Percentiles rank a stretch among this genome's conserved stretches.
Conservation (phyloP, 768 basidiomycete genomes). For the Calocybe indica region DNA sequence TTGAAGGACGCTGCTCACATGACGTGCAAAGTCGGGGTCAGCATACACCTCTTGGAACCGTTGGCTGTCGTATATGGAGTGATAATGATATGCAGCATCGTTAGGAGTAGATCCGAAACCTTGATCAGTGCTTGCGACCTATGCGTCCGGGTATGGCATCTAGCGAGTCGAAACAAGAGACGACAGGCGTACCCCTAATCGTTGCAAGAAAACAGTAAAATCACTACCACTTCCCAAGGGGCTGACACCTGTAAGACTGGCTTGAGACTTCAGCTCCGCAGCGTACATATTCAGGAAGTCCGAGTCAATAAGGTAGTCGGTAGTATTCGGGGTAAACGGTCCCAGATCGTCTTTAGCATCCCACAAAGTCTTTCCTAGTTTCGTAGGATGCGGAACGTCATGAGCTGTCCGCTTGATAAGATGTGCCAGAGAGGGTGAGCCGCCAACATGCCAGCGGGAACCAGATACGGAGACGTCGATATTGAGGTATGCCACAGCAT, state of each 20-base stretch:
- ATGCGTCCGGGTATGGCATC: not conserved
- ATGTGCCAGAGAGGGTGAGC: conserved; percentile 80
- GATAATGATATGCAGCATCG: conserved; percentile 73
- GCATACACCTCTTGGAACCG: conserved; percentile 71
- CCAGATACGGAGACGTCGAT: conserved; percentile 66
- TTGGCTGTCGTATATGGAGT: conserved; percentile 68
- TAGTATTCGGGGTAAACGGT: conserved; percentile 28
- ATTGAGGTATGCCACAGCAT: conserved; percentile 86
- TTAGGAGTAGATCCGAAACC: conserved; percentile 34
- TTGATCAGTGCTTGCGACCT: conserved; percentile 40
- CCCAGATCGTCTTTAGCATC: conserved; percentile 65
- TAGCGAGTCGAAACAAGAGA: not conserved
- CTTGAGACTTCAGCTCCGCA: conserved; percentile 22
- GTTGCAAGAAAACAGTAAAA: conserved; percentile 88
- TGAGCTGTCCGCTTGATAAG: conserved; percentile 64
- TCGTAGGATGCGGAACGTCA: conserved; percentile 69
- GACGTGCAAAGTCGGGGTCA: conserved; percentile 71
- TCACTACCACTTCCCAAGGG: conserved; percentile 87
- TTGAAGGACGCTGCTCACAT: conserved; percentile 37
- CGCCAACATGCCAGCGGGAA: conserved; percentile 48
- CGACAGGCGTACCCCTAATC: conserved; percentile 38
- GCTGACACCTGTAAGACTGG: conserved; percentile 35
- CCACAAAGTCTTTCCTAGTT: conserved; percentile 65
- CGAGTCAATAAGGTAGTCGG: conserved; percentile 23
- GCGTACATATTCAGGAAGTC: conserved; percentile 37